A percentile compares a stretch with the other conserved stretches of the same genome.
Evolutionary conservation across 2,329 filamentous ascomycete genomes (phyloP).

Genomic region (Penicillium sp.): DNA sequence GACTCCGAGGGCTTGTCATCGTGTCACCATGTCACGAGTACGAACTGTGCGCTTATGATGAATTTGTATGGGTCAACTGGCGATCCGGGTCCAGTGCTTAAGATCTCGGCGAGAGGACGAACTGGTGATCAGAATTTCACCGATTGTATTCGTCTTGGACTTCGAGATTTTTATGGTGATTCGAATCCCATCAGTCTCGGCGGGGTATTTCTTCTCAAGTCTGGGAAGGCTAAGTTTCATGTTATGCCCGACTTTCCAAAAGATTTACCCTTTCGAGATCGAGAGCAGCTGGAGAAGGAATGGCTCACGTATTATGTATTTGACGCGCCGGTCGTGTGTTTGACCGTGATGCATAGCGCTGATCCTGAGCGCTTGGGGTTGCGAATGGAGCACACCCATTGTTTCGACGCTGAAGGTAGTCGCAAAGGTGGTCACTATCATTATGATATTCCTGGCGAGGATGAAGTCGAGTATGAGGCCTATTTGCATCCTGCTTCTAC

Average conservation of each 20-base stretch:
- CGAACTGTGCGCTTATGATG: slow-evolving; percentile 45
- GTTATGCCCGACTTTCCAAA: slow-evolving; percentile 49
- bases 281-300: slow-evolving; percentile 28
- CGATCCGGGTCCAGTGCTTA: slow-evolving; percentile 35
- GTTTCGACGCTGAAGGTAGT: slow-evolving; percentile 36
- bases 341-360: slow-evolving; percentile 45
- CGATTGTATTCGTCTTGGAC: slow-evolving; percentile 15
- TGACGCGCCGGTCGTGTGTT: slow-evolving; percentile 39
- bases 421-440: slow-evolving; percentile 49
- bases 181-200: slow-evolving; percentile 39
- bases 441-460: slow-evolving; percentile 35
- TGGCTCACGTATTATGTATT: slow-evolving; percentile 46
- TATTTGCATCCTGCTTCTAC: slow-evolving; percentile 47
- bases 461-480: slow-evolving; percentile 48
- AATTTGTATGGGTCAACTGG: slow-evolving; percentile 45
- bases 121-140: slow-evolving; percentile 16
- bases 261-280: slow-evolving; percentile 28
- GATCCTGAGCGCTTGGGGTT: slow-evolving; percentile 42
- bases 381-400: slow-evolving; percentile 52
- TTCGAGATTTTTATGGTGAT: slow-evolving; percentile 33
- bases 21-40: slow-evolving; percentile 25
- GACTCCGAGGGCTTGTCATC: not conserved
- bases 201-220: slow-evolving; percentile 43
- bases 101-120: slow-evolving; percentile 35
- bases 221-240: slow-evolving; percentile 41